phyloP scores from a whole-genome alignment of 2,329 filamentous ascomycete genomes.

The Penicillium sp. region DNA sequence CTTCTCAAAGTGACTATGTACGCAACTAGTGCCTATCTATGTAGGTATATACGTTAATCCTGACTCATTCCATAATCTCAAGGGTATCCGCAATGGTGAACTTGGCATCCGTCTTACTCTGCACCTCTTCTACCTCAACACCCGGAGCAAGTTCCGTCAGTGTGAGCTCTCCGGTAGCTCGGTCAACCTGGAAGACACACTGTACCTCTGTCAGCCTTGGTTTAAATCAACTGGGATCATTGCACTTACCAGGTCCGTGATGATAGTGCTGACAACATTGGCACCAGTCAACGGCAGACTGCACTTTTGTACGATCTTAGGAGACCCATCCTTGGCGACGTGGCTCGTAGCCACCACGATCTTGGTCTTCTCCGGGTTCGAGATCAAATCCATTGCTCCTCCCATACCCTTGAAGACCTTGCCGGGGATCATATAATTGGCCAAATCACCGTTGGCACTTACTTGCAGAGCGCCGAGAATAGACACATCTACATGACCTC shows the following conservation, averaged over 20 bases:
- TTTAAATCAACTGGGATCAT: background rate
- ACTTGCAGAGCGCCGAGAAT: constrained; percentile 78
- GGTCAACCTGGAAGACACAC: constrained; percentile 66
- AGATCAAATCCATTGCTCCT: constrained; percentile 64
- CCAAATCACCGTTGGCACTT: constrained; percentile 66
- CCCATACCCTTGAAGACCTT: constrained; percentile 84
- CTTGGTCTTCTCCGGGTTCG: constrained; percentile 62
- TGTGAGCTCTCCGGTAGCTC: constrained; percentile 39
- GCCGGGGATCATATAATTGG: constrained; percentile 84
- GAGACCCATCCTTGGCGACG: constrained; percentile 57
- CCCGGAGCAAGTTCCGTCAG: constrained; percentile 63
- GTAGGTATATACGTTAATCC: background rate
- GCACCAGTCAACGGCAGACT: constrained; percentile 58
- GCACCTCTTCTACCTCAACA: constrained; percentile 59
- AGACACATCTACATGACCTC: constrained; percentile 73
- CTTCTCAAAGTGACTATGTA: too few relatives aligned
- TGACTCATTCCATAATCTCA: constrained; percentile 40
- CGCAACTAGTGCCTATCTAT: too few relatives aligned
- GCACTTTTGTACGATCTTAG: constrained; percentile 59
- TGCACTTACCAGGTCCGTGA: constrained; percentile 59
- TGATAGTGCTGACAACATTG: constrained; percentile 61
- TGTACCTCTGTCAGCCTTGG: constrained; percentile 38
- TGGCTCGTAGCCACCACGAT: constrained; percentile 65
- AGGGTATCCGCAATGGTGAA: constrained; percentile 56
- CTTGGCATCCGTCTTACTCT: constrained; percentile 59